Base-by-base conservation (phyloP, 2,329 filamentous ascomycete genomes). In the Plectosphaerella plurivora region DNA sequence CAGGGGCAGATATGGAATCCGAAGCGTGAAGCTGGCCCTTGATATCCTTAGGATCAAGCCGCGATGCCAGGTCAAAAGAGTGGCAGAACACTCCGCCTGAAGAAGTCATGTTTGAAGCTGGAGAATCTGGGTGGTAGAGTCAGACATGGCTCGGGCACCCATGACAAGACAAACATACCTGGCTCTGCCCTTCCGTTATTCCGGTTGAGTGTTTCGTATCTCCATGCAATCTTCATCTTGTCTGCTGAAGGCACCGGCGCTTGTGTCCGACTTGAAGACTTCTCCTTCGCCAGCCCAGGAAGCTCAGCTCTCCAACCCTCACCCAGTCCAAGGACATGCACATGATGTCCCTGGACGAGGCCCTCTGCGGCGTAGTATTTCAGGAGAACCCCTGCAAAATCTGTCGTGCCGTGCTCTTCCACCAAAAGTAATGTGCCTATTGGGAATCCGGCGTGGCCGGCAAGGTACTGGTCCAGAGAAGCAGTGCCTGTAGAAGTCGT, bases 171-270 rank as follows among this genome's bases (percentile, higher is more conserved):
- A 20, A 9, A 55, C 54, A 44, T 55, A 57, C 59, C 55, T 55
- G 50, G 57, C 45, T 56, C 51, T 36, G 54, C 8, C 24, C 47
- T 36, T 12, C 28, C 51, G 20, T 49, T 25, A n/a, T 88, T 88
- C 22, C 48, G 37, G 14, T 28, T 20, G 50, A 97, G 70, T 35
- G 84, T 82, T 69, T 97, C 92, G 72, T 99, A 99, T 68, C 94
- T 82, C 94, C 94, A 99, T 4, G 94, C 94, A 74, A 99, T 99
- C 74, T 96, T 97, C 94, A 99, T 97, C 69, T 87, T 92, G 57
- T 93, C 88, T 14, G 78, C 77, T 2, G 70, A 63, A 3, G 66
- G 59, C 15, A 64, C 51, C 39, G 76, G 73, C 33, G 76, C 60
- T 51, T 47, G 67, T 73, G 60, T 59, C 55, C 42, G 63, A 65